phyloP scores from a whole-genome alignment of 2,329 filamentous ascomycete species.

The Hymenoscyphus linearis region DNA sequence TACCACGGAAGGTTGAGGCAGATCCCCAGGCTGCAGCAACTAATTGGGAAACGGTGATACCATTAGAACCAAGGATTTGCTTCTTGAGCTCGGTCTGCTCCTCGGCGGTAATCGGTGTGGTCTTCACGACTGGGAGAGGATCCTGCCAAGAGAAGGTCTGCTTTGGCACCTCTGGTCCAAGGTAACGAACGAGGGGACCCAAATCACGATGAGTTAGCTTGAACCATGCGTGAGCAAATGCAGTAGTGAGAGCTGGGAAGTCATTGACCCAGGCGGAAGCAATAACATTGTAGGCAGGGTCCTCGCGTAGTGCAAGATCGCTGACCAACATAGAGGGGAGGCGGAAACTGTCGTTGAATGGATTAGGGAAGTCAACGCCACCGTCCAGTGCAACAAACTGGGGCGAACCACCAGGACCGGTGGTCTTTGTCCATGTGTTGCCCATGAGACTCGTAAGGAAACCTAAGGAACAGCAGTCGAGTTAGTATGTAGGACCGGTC shows the following conservation, averaged over 20 bases:
- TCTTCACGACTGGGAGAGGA: slow-evolving; percentile 43
- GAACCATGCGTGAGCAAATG: slow-evolving; percentile 69
- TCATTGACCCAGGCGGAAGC: slow-evolving; percentile 63
- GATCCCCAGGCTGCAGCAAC: slow-evolving; percentile 64
- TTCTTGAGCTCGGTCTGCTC: slow-evolving; percentile 56
- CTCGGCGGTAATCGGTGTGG: slow-evolving; percentile 41
- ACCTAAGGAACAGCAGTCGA: slow-evolving; percentile 4
- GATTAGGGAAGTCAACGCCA: slow-evolving; percentile 63
- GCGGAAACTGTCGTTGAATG: slow-evolving; percentile 49
- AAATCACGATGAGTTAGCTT: slow-evolving; percentile 58
- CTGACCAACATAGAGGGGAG: slow-evolving; percentile 60
- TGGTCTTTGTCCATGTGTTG: slow-evolving; percentile 71
- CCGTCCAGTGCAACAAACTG: slow-evolving; percentile 71
- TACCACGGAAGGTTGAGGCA: slow-evolving; percentile 66
- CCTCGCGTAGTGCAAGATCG: slow-evolving; percentile 66
- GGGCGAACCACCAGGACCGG: slow-evolving; percentile 70
- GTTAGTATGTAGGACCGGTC: slow-evolving; percentile 3
- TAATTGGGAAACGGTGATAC: slow-evolving; percentile 54
- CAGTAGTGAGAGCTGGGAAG: slow-evolving; percentile 62
- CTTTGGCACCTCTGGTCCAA: slow-evolving; percentile 52
- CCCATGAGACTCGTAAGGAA: slow-evolving; percentile 74
- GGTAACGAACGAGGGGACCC: slow-evolving; percentile 49
- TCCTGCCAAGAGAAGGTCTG: slow-evolving; percentile 53
- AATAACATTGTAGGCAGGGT: slow-evolving; percentile 72
- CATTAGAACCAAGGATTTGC: slow-evolving; percentile 54